These are phyloP conservation scores for Truncatella angustata DNA, from an alignment of 2,329 filamentous ascomycete species.

Conservation along the genomic window DNA sequence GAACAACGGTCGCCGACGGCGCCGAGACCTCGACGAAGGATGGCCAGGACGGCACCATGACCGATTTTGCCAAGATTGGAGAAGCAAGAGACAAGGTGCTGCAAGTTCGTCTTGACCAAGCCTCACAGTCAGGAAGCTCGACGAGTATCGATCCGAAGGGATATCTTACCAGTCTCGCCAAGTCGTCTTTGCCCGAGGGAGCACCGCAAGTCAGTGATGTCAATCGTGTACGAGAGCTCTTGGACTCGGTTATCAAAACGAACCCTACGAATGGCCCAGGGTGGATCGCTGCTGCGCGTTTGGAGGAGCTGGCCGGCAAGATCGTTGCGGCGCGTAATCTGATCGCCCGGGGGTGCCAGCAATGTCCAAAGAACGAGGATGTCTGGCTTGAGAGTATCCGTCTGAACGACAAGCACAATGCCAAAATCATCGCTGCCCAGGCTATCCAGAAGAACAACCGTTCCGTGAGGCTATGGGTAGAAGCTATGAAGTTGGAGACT, in stretches of 20 bases:
- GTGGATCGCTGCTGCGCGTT: slow-evolving; percentile 89
- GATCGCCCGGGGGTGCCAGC: slow-evolving; percentile 83
- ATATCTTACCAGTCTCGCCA: slow-evolving; percentile 88
- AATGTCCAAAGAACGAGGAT: slow-evolving; percentile 92
- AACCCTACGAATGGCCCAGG: slow-evolving; percentile 93
- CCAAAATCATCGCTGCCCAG: slow-evolving; percentile 90
- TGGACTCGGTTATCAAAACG: slow-evolving; percentile 97
- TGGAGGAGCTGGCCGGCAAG: slow-evolving; percentile 92
- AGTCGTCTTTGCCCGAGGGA: slow-evolving; percentile 73
- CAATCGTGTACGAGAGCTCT: slow-evolving; percentile 83
- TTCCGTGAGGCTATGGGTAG: slow-evolving; percentile 88
- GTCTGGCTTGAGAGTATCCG: slow-evolving; percentile 96
- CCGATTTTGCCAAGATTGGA: slow-evolving; percentile 96
- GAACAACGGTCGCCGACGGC: slow-evolving; percentile 85
- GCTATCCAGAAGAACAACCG: slow-evolving; percentile 89
- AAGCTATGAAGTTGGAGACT: slow-evolving; percentile 89
- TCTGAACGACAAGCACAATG: slow-evolving; percentile 87
- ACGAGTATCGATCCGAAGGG: slow-evolving; percentile 94
- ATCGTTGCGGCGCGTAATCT: slow-evolving; percentile 84
- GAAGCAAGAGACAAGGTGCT: slow-evolving; percentile 94
- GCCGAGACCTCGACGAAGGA: slow-evolving; percentile 47
- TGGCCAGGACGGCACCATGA: slow-evolving; percentile 82
- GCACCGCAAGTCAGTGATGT: slow-evolving; percentile 91
- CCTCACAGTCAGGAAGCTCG: slow-evolving; percentile 71
- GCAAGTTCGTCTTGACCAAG: slow-evolving; percentile 89